These are phyloP conservation scores for Phialocephala sp. DNA, from an alignment of 2,329 filamentous ascomycete species.

Conservation along the genomic window DNA sequence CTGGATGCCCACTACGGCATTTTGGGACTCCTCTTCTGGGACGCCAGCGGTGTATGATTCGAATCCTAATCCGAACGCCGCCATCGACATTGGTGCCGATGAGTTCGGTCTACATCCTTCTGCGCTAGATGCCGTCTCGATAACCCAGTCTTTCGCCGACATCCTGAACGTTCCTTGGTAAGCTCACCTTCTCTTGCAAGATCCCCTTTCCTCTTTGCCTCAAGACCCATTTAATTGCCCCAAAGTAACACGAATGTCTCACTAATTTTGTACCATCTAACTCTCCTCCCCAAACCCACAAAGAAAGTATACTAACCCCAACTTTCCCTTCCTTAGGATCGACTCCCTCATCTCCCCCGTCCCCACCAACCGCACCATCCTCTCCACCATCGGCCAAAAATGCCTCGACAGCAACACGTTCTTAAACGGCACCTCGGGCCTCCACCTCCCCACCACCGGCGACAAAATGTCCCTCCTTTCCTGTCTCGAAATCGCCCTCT, in stretches of 20 bases:
- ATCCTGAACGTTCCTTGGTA: conserved; percentile 9
- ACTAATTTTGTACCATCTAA: no score
- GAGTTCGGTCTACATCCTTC: background rate
- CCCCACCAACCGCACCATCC: conserved; percentile 10
- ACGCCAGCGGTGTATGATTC: conserved; percentile 14
- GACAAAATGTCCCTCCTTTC: background rate
- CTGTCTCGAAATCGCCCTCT: conserved; percentile 15
- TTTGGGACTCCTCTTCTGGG: conserved; percentile 5
- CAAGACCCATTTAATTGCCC: no score
- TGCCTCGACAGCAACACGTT: conserved; percentile 13
- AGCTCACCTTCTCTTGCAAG: no score
- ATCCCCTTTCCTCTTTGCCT: no score
- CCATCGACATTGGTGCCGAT: background rate
- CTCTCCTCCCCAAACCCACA: no score
- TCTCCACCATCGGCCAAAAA: conserved; percentile 17
- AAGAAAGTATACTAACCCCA: no score
- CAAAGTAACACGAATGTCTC: no score
- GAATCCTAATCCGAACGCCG: conserved; percentile 11
- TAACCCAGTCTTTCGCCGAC: conserved; percentile 11
- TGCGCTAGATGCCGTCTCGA: background rate
- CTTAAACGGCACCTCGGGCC: conserved; percentile 6
- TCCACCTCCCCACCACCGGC: background rate
- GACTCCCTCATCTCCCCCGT: conserved; percentile 9
- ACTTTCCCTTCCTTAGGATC: no score
- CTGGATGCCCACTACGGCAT: conserved; percentile 15